Conservation (phyloP, 2,329 filamentous ascomycete genomes). For the Fusarium zealandicum region DNA sequence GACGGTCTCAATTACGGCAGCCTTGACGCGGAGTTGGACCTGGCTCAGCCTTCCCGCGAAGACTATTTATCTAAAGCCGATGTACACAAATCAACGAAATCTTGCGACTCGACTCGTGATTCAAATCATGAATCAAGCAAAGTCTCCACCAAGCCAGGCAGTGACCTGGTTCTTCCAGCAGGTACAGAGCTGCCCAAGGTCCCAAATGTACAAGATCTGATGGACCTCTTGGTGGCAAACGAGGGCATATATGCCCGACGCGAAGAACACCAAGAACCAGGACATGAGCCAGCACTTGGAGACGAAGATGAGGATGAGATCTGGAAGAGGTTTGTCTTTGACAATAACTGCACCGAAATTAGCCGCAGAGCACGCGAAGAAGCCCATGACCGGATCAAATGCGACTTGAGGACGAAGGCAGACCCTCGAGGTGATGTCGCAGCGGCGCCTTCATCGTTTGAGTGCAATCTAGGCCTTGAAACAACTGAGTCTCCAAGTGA, state of each 20-base stretch:
- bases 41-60: neutral
- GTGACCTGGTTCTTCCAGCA: conserved; percentile 9
- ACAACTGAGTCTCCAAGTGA: conserved; percentile 18
- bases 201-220: conserved; percentile 28
- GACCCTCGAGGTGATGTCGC: conserved; percentile 1
- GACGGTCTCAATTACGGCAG: neutral
- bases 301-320: conserved; percentile 41
- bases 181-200: neutral
- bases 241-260: neutral
- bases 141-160: neutral
- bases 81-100: neutral
- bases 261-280: neutral
- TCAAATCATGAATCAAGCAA: conserved; percentile 1
- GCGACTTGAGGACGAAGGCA: conserved; percentile 13
- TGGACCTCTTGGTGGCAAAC: conserved; percentile 32
- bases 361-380: conserved; percentile 30
- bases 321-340: conserved; percentile 43
- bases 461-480: neutral
- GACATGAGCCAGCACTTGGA: neutral
- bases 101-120: neutral
- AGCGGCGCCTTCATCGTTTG: conserved; percentile 19
- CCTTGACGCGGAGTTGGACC: neutral
- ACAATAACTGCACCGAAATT: conserved; percentile 32
- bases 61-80: neutral
- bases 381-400: conserved; percentile 32